phyloP scores from a whole-genome alignment of 495 filamentous ascomycete species.

The Trichoderma virens region DNA sequence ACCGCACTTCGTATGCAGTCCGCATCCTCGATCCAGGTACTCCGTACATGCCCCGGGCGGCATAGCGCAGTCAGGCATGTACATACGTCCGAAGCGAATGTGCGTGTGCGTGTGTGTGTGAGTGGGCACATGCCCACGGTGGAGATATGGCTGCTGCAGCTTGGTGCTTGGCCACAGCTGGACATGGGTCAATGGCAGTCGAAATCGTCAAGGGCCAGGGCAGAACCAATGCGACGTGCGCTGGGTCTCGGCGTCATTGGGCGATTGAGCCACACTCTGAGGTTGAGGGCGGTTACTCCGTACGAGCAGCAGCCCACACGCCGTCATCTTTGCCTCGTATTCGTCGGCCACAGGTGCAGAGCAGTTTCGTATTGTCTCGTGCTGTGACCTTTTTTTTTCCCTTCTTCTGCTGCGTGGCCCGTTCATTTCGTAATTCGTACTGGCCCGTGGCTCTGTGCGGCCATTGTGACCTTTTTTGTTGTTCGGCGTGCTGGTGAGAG shows the following conservation, averaged over 20 bases:
- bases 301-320: conserved; percentile 4
- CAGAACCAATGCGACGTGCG: neutral
- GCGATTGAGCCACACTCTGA: neutral
- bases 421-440: neutral
- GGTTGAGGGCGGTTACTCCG: conserved; percentile 1
- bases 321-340: conserved; percentile 4
- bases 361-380: conserved; percentile 1
- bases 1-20: too few relatives aligned
- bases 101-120: conserved; percentile 1
- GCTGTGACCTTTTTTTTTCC: neutral
- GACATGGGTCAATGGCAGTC: neutral
- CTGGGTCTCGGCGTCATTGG: neutral
- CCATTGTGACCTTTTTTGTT: neutral
- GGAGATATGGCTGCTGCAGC: neutral
- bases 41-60: neutral
- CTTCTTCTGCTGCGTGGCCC: neutral
- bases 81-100: too few relatives aligned
- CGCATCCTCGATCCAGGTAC: neutral
- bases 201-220: neutral
- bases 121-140: neutral
- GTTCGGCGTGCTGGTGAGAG: neutral
- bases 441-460: neutral
- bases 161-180: neutral
- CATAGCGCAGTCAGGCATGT: neutral
- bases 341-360: neutral